phyloP scores from a whole-genome alignment of 805 yeast species.

The Sugiyamaella valdiviana region DNA sequence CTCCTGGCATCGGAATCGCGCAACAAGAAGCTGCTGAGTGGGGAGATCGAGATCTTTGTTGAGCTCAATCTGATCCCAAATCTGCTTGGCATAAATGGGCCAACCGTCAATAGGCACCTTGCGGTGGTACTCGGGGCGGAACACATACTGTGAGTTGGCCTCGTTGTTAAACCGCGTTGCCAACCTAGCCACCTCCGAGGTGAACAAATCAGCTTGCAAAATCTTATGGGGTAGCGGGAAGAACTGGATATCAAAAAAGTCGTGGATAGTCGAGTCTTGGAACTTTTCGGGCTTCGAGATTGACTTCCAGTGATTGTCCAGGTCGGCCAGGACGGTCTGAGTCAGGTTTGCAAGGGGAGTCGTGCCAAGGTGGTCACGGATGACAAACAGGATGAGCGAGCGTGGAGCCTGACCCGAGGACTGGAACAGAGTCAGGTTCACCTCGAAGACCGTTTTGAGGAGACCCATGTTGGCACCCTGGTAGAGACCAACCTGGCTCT shows the following conservation, averaged over 20 bases:
- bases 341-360: constrained; percentile 74
- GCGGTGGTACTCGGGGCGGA: constrained; percentile 71
- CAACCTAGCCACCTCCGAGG: constrained; percentile 49
- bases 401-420: constrained; percentile 43
- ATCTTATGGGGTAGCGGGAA: constrained; percentile 80
- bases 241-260: constrained; percentile 81
- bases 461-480: constrained; percentile 98
- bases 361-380: constrained; percentile 84
- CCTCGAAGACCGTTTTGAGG: constrained; percentile 93
- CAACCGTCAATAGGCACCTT: constrained; percentile 92
- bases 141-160: constrained; percentile 36
- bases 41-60: constrained; percentile 95
- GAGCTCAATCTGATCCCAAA: constrained; percentile 91
- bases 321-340: constrained; percentile 61
- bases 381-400: constrained; percentile 58
- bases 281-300: constrained; percentile 65
- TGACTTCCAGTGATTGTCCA: constrained; percentile 70
- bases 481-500: constrained; percentile 90
- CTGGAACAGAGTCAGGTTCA: constrained; percentile 80
- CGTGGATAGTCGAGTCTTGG: constrained; percentile 49
- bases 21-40: constrained; percentile 91
- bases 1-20: constrained; percentile 92
- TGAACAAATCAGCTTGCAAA: constrained; percentile 68
- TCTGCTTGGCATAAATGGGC: constrained; percentile 81
- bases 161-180: constrained; percentile 53